Conservation (phyloP, 2,329 filamentous ascomycete genomes). For the Penicillium sclerotigenum region DNA sequence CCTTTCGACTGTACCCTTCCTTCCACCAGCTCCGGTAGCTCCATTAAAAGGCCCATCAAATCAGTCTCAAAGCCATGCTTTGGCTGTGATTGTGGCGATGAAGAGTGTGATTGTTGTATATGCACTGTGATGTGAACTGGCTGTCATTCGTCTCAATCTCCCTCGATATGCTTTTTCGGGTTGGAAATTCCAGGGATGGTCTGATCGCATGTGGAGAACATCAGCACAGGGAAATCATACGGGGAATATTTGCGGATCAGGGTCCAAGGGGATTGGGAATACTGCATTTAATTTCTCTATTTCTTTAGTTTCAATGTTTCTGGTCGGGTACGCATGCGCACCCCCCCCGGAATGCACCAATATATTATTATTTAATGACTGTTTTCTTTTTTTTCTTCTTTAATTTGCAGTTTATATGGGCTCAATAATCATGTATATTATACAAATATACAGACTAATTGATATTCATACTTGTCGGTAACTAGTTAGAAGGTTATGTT, state of each 20-base stretch:
- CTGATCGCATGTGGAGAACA: background rate
- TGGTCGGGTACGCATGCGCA: background rate
- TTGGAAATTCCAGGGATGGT: background rate
- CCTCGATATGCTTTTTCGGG: background rate
- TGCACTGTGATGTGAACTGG: conserved; percentile 40
- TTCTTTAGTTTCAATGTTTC: too few relatives aligned
- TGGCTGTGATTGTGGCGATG: conserved; percentile 42
- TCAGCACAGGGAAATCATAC: background rate
- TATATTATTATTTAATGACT: background rate
- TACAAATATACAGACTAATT: background rate
- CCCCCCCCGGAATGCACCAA: background rate
- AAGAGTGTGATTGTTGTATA: conserved; percentile 42
- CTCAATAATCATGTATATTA: background rate
- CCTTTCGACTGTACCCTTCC: conserved; percentile 36
- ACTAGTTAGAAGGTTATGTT: too few relatives aligned
- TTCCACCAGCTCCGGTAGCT: conserved; percentile 34
- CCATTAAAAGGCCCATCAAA: conserved; percentile 40
- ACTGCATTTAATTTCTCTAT: background rate
- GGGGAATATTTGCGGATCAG: background rate
- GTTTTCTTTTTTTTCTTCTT: background rate
- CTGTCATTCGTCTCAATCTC: background rate
- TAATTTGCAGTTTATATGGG: background rate
- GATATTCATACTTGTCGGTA: too few relatives aligned
- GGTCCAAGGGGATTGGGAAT: background rate
- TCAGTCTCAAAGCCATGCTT: conserved; percentile 41